Evolutionary conservation across 495 filamentous ascomycete genomes (phyloP).

Genomic region (Terfezia boudieri): DNA sequence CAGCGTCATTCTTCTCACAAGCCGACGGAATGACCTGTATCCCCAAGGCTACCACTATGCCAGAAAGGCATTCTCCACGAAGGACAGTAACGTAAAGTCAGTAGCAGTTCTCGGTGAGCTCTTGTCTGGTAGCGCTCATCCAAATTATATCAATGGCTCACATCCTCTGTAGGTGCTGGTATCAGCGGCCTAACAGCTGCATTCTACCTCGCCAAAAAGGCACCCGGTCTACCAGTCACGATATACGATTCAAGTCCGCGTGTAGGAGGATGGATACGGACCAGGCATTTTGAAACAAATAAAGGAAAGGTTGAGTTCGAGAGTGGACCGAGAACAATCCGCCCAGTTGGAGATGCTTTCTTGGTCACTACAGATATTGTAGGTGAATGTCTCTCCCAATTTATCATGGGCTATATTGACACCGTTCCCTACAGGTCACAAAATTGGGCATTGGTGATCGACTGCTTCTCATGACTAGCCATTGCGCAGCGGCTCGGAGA

Average conservation of each 20-base stretch:
- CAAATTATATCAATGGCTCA: constrained; percentile 1
- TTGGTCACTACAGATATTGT: constrained; percentile 36
- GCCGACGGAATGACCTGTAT: no score
- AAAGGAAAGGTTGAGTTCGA: constrained; percentile 50
- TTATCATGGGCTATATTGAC: background rate
- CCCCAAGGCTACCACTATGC: no score
- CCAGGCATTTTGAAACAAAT: constrained; percentile 31
- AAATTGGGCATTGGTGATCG: background rate
- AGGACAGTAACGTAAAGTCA: background rate
- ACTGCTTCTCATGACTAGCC: constrained; percentile 32
- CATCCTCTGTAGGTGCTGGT: constrained; percentile 38
- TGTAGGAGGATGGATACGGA: constrained; percentile 70
- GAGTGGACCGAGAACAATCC: constrained; percentile 60
- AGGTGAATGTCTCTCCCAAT: constrained; percentile 5
- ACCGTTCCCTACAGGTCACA: background rate
- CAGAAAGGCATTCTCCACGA: no score
- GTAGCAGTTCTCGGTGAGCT: background rate
- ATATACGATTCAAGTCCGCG: constrained; percentile 49
- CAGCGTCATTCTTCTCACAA: no score
- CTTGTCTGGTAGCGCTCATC: background rate
- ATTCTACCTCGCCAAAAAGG: constrained; percentile 40
- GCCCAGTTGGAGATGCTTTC: constrained; percentile 27
- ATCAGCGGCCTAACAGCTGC: constrained; percentile 75
- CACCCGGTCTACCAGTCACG: constrained; percentile 37
- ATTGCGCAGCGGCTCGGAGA: constrained; percentile 29